Evolutionary conservation across 305 asterid genomes (phyloP), one percentile per base, ranked within the genome.

Genomic region (Fraxinus angustifolia): DNA sequence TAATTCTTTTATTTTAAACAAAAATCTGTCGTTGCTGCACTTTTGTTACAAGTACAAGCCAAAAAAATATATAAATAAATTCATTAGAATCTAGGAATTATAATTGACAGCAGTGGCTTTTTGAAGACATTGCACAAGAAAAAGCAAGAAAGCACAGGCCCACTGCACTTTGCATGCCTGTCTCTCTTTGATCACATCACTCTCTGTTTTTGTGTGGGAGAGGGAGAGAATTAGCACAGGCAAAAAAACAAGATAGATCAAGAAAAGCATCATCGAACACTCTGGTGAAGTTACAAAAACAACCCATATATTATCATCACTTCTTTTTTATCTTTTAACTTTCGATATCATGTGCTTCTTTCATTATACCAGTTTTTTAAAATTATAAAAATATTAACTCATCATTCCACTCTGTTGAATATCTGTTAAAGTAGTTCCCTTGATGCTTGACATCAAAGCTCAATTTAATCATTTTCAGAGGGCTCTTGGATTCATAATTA

Each of bases 391-490:
- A 71, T 79, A 30, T 28, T 28, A 77, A n/a, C 79, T 87, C 91
- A 85, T 90, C 85, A 82, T 87, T 89, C 91, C 92, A 87, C 86
- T 86, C 90, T 91, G 94, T 90, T 83, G 83, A 89, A 86, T 87
- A 88, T 84, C 86, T 81, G 86, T 81, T 84, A 85, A 88, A 86
- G 91, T 84, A 93, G 93, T 92, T 90, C 92, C 97, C 94, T 87
- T 89, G 87, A 90, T 93, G 95, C 97, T 91, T 89, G 97, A 85
- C 97, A 93, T 87, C 92, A 67, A 90, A 88, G 95, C 95, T 84
- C 84, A 72, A 83, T 80, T 87, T 91, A 85, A 91, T 91, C 92
- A 90, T 89, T 89, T 84, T 84, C 87, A 79, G 4, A 14, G 35
- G 75, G 81, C 85, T 85, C 81, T 26, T 85, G 82, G 73, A 67